Percentiles rank a stretch among this genome's conserved stretches.
Evolutionary conservation across 805 yeast genomes (phyloP).

Genomic region (Yamadazyma scolyti): DNA sequence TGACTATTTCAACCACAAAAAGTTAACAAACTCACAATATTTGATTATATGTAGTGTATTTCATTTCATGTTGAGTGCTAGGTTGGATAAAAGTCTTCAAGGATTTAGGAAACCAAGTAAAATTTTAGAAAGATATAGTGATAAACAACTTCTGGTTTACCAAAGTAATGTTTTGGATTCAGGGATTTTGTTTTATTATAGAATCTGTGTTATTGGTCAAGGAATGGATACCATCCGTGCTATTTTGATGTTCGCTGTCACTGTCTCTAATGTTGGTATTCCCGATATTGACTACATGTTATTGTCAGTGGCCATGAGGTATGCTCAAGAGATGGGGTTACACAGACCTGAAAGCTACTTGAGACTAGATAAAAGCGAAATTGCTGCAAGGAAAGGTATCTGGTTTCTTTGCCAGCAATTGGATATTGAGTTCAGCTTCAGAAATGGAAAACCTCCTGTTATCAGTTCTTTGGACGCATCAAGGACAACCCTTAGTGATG

Average conservation of each 20-base stretch:
- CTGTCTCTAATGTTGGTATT: constrained; percentile 26
- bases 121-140: not conserved
- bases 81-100: constrained; percentile 1
- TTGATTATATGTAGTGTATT: constrained; percentile 5
- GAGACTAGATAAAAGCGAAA: constrained; percentile 16
- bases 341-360: constrained; percentile 30
- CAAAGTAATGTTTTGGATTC: constrained; percentile 16
- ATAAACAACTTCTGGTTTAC: constrained; percentile 2
- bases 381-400: constrained; percentile 18
- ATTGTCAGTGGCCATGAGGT: constrained; percentile 30
- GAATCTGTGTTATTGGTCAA: constrained; percentile 46
- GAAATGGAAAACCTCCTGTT: constrained; percentile 37
- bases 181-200: constrained; percentile 49
- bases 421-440: constrained; percentile 35
- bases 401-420: constrained; percentile 35
- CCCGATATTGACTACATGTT: constrained; percentile 26
- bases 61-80: constrained; percentile 3
- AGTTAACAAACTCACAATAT: constrained; percentile 7
- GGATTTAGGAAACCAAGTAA: not conserved
- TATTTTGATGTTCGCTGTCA: constrained; percentile 42
- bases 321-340: constrained; percentile 39
- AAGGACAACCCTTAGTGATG: not conserved
- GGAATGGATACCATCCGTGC: constrained; percentile 52
- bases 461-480: constrained; percentile 15
- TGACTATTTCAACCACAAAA: constrained; percentile 4